Conservation (phyloP, 768 basidiomycete genomes). For the Auricularia heimuer region DNA sequence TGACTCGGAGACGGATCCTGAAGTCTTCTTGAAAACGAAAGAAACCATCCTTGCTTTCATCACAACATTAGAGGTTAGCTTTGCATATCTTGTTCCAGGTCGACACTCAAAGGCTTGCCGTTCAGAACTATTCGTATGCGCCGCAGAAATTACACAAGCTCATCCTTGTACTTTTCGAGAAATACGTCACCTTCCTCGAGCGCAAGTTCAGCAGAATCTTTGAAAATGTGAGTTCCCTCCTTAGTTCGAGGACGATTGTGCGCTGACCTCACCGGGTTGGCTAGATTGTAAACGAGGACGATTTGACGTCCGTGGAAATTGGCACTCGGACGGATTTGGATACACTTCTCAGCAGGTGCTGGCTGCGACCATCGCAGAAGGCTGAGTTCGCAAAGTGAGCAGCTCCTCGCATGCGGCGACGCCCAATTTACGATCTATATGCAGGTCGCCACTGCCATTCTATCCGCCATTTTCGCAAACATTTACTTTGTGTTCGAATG, state of each 20-base stretch:
- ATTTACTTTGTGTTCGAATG: background rate
- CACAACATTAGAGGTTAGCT: conserved; percentile 78
- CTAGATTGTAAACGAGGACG: conserved; percentile 10
- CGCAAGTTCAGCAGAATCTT: conserved; percentile 72
- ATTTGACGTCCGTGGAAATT: background rate
- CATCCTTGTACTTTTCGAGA: conserved; percentile 82
- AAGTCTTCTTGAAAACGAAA: conserved; percentile 73
- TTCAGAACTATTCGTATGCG: conserved; percentile 77
- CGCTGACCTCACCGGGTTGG: too few species aligned
- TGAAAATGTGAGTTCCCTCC: conserved; percentile 48
- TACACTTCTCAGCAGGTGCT: conserved; percentile 69
- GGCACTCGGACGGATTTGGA: conserved; percentile 42
- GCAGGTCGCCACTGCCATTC: background rate
- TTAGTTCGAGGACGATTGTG: background rate
- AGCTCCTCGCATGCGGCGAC: background rate
- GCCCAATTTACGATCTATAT: background rate
- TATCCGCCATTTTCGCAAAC: background rate
- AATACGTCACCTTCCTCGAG: conserved; percentile 75
- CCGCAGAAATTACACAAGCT: conserved; percentile 74
- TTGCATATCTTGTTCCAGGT: background rate
- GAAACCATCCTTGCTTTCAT: conserved; percentile 77
- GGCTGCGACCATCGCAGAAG: conserved; percentile 64
- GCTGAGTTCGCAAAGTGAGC: conserved; percentile 47
- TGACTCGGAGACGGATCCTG: conserved; percentile 64
- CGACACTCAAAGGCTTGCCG: conserved; percentile 2